phyloP scores from a whole-genome alignment of 73 alveolate species.

The Tetrahymena malaccensis region DNA sequence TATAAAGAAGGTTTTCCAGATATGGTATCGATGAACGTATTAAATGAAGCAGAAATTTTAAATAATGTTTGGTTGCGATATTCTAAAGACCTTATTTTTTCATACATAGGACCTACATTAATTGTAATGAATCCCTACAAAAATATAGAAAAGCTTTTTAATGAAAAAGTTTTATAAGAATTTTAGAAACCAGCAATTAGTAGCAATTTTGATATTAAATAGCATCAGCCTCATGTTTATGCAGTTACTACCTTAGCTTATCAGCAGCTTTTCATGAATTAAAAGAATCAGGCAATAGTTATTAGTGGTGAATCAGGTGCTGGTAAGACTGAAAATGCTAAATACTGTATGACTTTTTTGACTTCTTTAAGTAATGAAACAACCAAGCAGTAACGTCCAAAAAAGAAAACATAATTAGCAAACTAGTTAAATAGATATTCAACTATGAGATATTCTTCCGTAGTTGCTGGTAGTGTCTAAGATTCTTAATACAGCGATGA shows the following conservation, averaged over 20 bases:
- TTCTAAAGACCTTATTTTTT: conserved; percentile 71
- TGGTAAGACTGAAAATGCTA: conserved; percentile 99
- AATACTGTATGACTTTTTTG: conserved; percentile 84
- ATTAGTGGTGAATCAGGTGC: conserved; percentile 99
- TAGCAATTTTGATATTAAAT: conserved; percentile 31
- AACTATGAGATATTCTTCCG: neutral
- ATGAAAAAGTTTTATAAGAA: conserved; percentile 35
- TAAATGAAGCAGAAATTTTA: conserved; percentile 70
- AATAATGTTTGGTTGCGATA: conserved; percentile 73
- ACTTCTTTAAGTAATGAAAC: conserved; percentile 39
- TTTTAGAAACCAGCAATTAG: conserved; percentile 12
- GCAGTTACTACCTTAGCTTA: conserved; percentile 83
- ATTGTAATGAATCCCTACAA: conserved; percentile 90
- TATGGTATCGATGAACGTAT: conserved; percentile 68
- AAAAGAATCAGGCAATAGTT: conserved; percentile 84
- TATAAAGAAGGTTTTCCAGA: conserved; percentile 50
- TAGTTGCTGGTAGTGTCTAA: neutral
- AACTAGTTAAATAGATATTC: neutral
- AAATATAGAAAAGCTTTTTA: conserved; percentile 66
- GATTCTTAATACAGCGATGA: neutral
- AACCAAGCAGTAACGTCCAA: conserved; percentile 1
- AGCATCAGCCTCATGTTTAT: conserved; percentile 82
- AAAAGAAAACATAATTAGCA: neutral
- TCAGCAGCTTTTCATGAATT: conserved; percentile 62
- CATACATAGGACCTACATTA: conserved; percentile 93